Evolutionary conservation across 768 basidiomycete species (phyloP).

Genomic region (Suillus placidus): DNA sequence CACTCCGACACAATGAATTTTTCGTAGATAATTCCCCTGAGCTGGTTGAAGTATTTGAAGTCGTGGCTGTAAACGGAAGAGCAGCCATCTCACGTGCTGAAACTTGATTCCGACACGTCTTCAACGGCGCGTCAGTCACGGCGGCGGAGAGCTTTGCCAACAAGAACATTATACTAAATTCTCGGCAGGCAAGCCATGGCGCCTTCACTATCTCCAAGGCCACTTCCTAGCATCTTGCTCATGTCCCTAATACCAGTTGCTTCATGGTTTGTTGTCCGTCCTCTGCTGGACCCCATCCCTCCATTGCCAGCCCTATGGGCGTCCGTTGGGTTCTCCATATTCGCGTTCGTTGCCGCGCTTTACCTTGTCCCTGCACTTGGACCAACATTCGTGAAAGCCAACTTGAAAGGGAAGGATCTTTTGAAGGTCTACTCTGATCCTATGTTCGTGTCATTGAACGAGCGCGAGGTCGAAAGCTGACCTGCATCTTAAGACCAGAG

Average conservation of each 20-base stretch:
- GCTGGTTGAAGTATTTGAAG: neutral
- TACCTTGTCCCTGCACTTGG: conserved; percentile 85
- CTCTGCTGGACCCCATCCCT: conserved; percentile 69
- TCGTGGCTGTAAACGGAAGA: conserved; percentile 21
- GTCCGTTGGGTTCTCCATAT: conserved; percentile 80
- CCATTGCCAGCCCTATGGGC: conserved; percentile 74
- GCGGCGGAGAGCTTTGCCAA: neutral
- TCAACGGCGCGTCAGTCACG: neutral
- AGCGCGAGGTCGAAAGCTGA: neutral
- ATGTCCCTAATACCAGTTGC: conserved; percentile 67
- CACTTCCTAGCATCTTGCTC: conserved; percentile 54
- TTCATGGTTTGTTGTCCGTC: conserved; percentile 72
- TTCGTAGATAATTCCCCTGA: neutral
- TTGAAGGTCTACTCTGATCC: conserved; percentile 78
- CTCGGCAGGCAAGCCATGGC: conserved; percentile 23
- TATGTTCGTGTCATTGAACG: conserved; percentile 51
- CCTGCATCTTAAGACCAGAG: conserved; percentile 73
- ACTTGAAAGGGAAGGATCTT: conserved; percentile 84
- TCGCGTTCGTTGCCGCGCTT: conserved; percentile 77
- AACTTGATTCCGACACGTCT: neutral
- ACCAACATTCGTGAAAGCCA: conserved; percentile 76
- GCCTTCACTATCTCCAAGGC: conserved; percentile 43
- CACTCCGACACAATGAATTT: neutral
- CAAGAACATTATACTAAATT: neutral
- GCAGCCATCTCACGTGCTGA: conserved; percentile 16